Evolutionary conservation across 78 protist genomes (phyloP).

Genomic region (Cavenderia fasciculata): DNA sequence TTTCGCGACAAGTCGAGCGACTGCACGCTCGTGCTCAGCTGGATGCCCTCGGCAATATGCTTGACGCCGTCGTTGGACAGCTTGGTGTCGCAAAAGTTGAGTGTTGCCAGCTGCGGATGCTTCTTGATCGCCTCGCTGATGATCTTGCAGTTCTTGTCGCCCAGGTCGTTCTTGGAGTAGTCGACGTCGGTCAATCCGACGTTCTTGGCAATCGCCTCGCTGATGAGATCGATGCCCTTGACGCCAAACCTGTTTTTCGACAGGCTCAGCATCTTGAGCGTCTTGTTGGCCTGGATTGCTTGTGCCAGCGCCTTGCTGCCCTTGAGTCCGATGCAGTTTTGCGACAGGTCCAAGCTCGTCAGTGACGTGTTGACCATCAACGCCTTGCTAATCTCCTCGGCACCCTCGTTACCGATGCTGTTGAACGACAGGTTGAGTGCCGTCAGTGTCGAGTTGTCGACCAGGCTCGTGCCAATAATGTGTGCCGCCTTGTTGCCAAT

Average conservation of each 20-base stretch:
- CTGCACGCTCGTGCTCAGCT: neutral
- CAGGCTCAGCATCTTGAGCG: slow-evolving; percentile 65
- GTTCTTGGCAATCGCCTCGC: slow-evolving; percentile 50
- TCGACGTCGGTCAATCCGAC: slow-evolving; percentile 3
- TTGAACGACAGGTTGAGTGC: slow-evolving; percentile 52
- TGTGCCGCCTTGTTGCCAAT: slow-evolving; percentile 73
- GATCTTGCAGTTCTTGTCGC: slow-evolving; percentile 38
- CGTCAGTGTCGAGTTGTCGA: slow-evolving; percentile 30
- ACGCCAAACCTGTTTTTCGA: slow-evolving; percentile 62
- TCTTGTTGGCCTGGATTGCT: slow-evolving; percentile 33
- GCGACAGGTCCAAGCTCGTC: slow-evolving; percentile 58
- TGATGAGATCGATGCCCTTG: slow-evolving; percentile 51
- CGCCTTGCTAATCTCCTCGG: slow-evolving; percentile 69
- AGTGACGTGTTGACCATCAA: slow-evolving; percentile 36
- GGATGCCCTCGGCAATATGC: slow-evolving; percentile 51
- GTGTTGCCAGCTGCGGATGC: slow-evolving; percentile 15
- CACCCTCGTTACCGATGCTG: slow-evolving; percentile 81
- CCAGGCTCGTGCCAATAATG: slow-evolving; percentile 43
- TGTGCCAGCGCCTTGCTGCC: slow-evolving; percentile 74
- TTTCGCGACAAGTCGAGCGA: slow-evolving; percentile 72
- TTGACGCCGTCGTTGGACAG: slow-evolving; percentile 15
- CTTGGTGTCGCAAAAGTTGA: slow-evolving; percentile 62
- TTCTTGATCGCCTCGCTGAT: slow-evolving; percentile 26
- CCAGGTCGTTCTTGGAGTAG: slow-evolving; percentile 51
- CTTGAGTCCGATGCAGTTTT: slow-evolving; percentile 78